Evolutionary conservation across 345 rosid genomes (phyloP).

Genomic region (Toxicodendron radicans): DNA sequence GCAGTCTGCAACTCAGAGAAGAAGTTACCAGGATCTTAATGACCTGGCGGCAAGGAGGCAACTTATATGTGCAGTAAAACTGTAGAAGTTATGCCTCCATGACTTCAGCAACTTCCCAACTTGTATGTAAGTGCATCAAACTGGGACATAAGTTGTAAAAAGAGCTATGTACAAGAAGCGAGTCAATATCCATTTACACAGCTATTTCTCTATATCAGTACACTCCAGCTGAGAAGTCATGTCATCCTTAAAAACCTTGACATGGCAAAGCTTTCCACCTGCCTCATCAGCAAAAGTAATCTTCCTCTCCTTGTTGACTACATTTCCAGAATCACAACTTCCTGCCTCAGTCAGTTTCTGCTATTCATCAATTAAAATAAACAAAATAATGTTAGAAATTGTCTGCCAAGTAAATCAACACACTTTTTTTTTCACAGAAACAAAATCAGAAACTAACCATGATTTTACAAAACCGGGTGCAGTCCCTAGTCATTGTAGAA

Average conservation of each 20-base stretch:
- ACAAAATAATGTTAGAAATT: slow-evolving; percentile 10
- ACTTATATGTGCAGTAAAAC: background rate
- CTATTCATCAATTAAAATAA: slow-evolving; percentile 21
- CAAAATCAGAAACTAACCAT: slow-evolving; percentile 54
- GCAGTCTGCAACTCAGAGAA: background rate
- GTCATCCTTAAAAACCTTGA: slow-evolving; percentile 61
- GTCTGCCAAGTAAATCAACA: background rate
- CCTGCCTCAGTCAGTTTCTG: slow-evolving; percentile 53
- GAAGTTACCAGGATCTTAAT: background rate
- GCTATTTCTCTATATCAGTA: slow-evolving; percentile 6
- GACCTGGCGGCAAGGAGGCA: background rate
- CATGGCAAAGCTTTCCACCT: slow-evolving; percentile 77
- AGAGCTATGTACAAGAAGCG: slow-evolving; percentile 8
- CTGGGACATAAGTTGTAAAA: background rate
- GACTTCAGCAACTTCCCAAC: background rate
- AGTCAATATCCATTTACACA: slow-evolving; percentile 4
- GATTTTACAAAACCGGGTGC: slow-evolving; percentile 82
- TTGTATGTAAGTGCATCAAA: background rate
- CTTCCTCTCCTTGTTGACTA: slow-evolving; percentile 46
- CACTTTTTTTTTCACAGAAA: background rate
- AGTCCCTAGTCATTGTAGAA: slow-evolving; percentile 62
- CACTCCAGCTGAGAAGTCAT: slow-evolving; percentile 27
- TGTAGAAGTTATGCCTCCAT: slow-evolving; percentile 2
- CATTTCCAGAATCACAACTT: slow-evolving; percentile 31
- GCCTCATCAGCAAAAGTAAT: slow-evolving; percentile 88